These are phyloP conservation scores for Penicillium sp. DNA, from an alignment of 2,329 filamentous ascomycete genomes.

Conservation along the genomic window DNA sequence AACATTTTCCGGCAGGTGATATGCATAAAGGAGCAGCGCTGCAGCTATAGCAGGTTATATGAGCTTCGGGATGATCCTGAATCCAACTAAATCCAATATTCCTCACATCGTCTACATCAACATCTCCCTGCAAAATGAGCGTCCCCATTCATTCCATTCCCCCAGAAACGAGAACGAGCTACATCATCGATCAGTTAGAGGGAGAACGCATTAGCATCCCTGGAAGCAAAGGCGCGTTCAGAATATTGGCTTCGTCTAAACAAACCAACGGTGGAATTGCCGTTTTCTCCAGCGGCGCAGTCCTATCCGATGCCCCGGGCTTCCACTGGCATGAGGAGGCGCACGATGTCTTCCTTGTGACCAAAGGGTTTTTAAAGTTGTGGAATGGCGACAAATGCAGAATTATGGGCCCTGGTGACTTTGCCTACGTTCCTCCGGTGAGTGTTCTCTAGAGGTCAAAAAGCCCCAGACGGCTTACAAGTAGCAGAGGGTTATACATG, in stretches of 20 bases:
- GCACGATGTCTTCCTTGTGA: not conserved
- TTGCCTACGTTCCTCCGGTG: not conserved
- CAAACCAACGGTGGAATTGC: not conserved
- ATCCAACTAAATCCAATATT: not conserved
- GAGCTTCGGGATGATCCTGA: not conserved
- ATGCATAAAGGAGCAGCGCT: not conserved
- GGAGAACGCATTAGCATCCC: not conserved
- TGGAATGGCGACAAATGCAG: not conserved
- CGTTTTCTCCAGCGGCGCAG: not conserved
- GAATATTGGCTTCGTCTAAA: not conserved
- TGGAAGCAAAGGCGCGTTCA: not conserved
- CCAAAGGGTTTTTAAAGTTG: not conserved
- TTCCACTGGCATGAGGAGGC: not conserved
- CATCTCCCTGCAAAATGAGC: not conserved
- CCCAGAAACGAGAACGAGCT: not conserved
- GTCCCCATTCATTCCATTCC: not conserved
- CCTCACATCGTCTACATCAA: not conserved
- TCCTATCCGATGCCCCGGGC: not conserved
- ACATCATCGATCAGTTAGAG: not conserved
- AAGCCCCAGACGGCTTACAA: not conserved
- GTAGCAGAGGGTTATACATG: not conserved
- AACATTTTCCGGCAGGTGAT: not conserved
- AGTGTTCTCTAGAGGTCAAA: not conserved
- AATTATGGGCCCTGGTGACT: not conserved
- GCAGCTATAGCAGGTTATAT: not conserved